Evolutionary conservation across 768 basidiomycete genomes (phyloP).

Genomic region (Fibroporia radiculosa): DNA sequence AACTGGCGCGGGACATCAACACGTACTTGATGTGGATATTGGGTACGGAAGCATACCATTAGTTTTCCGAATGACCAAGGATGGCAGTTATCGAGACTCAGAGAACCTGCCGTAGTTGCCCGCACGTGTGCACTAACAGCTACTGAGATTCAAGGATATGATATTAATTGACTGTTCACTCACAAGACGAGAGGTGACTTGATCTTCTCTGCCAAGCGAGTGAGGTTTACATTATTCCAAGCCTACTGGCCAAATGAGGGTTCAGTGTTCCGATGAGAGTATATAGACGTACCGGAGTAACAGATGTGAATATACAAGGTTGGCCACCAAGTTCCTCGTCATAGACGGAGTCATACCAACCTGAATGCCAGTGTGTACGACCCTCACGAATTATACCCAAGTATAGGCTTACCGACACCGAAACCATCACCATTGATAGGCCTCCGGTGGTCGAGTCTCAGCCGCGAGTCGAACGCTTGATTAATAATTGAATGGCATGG

Average conservation of each 20-base stretch:
- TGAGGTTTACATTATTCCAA: slow-evolving; percentile 94
- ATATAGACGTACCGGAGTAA: slow-evolving; percentile 70
- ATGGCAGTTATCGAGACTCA: slow-evolving; percentile 93
- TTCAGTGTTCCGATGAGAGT: neutral
- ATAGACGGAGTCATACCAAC: slow-evolving; percentile 89
- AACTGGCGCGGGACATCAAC: slow-evolving; percentile 43
- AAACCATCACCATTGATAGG: slow-evolving; percentile 97
- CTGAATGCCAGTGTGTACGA: slow-evolving; percentile 28
- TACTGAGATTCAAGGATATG: neutral
- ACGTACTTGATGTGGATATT: slow-evolving; percentile 1
- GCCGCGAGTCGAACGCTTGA: slow-evolving; percentile 90
- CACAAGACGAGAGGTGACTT: slow-evolving; percentile 93
- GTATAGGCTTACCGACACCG: slow-evolving; percentile 65
- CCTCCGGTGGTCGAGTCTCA: slow-evolving; percentile 71
- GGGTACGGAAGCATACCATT: slow-evolving; percentile 51
- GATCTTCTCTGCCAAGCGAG: slow-evolving; percentile 94
- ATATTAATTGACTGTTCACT: slow-evolving; percentile 20
- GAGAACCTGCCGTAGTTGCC: slow-evolving; percentile 85
- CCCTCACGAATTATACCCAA: neutral
- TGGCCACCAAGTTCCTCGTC: slow-evolving; percentile 79
- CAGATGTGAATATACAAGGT: slow-evolving; percentile 94
- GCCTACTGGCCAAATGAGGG: slow-evolving; percentile 41
- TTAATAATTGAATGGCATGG: slow-evolving; percentile 96
- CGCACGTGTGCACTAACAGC: slow-evolving; percentile 89
- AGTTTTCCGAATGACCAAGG: slow-evolving; percentile 89